Evolutionary conservation across 768 basidiomycete genomes (phyloP).

Genomic region (Mycena leptocephala): DNA sequence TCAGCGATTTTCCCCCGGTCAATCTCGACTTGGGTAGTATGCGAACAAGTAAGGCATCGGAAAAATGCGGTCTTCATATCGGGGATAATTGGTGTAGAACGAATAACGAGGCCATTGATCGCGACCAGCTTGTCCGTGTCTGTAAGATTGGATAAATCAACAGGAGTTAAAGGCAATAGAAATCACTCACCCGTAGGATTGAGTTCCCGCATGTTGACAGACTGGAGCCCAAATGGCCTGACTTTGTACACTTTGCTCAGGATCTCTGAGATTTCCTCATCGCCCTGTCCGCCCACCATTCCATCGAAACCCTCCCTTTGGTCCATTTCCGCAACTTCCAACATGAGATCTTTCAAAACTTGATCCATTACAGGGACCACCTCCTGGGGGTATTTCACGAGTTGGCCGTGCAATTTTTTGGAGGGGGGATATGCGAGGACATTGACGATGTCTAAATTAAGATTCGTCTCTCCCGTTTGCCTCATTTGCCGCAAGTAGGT

Average conservation of each 20-base stretch:
- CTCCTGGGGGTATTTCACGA: constrained; percentile 97
- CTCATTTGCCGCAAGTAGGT: constrained; percentile 89
- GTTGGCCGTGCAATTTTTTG: constrained; percentile 87
- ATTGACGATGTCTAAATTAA: constrained; percentile 93
- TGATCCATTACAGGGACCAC: constrained; percentile 98
- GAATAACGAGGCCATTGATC: constrained; percentile 97
- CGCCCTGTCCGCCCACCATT: constrained; percentile 84
- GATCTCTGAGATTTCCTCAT: constrained; percentile 92
- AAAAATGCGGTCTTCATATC: constrained; percentile 99
- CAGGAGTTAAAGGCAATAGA: background rate
- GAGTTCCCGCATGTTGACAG: constrained; percentile 95
- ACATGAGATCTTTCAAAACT: constrained; percentile 93
- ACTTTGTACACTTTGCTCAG: constrained; percentile 93
- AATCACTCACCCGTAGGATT: constrained; percentile 86
- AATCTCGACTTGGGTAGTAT: constrained; percentile 97
- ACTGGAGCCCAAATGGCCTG: constrained; percentile 87
- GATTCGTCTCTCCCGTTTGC: constrained; percentile 91
- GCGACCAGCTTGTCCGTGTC: constrained; percentile 98
- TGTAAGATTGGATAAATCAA: constrained; percentile 49
- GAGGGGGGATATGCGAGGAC: constrained; percentile 89
- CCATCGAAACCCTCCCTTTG: constrained; percentile 78
- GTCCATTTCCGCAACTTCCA: constrained; percentile 89
- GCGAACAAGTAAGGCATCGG: constrained; percentile 95
- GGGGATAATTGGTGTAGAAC: constrained; percentile 97
- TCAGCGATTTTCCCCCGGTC: constrained; percentile 98